These are phyloP conservation scores for Coix lacrymajobi DNA, from an alignment of 176 grass and related monocot species.

Conservation along the genomic window DNA sequence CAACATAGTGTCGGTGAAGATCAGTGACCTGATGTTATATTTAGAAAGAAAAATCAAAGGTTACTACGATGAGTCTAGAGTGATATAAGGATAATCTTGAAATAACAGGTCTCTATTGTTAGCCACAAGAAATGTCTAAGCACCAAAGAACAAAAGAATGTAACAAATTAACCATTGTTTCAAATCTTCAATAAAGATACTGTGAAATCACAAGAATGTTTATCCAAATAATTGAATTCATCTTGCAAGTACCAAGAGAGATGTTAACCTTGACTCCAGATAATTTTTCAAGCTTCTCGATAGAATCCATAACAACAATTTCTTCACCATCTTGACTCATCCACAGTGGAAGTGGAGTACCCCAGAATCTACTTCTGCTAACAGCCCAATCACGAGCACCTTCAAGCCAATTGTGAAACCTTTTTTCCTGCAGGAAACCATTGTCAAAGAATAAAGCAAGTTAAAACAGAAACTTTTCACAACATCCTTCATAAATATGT, in stretches of 20 bases:
- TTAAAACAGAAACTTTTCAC: slow-evolving; percentile 20
- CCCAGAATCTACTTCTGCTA: slow-evolving; percentile 98
- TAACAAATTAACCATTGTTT: neutral
- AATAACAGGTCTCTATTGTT: slow-evolving; percentile 3
- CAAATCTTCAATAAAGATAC: slow-evolving; percentile 7
- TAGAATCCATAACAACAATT: slow-evolving; percentile 86
- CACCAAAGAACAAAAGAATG: slow-evolving; percentile 4
- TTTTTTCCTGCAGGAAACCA: slow-evolving; percentile 62
- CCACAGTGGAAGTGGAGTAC: slow-evolving; percentile 95
- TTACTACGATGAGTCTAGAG: neutral
- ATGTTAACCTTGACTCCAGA: slow-evolving; percentile 84
- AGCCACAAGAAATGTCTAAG: neutral
- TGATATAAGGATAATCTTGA: neutral
- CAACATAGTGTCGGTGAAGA: slow-evolving; percentile 95
- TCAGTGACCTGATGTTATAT: slow-evolving; percentile 65
- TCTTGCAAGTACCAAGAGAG: neutral
- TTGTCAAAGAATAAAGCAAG: slow-evolving; percentile 8
- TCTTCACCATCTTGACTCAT: slow-evolving; percentile 90
- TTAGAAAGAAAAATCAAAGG: neutral
- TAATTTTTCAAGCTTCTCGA: slow-evolving; percentile 89
- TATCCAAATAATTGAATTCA: slow-evolving; percentile 15
- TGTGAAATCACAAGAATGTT: neutral
- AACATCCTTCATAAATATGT: slow-evolving; percentile 9
- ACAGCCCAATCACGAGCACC: slow-evolving; percentile 96
- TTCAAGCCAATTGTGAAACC: slow-evolving; percentile 99